Evolutionary conservation across 164 flowering plant genomes (phyloP).

Genomic region (Santalum album): DNA sequence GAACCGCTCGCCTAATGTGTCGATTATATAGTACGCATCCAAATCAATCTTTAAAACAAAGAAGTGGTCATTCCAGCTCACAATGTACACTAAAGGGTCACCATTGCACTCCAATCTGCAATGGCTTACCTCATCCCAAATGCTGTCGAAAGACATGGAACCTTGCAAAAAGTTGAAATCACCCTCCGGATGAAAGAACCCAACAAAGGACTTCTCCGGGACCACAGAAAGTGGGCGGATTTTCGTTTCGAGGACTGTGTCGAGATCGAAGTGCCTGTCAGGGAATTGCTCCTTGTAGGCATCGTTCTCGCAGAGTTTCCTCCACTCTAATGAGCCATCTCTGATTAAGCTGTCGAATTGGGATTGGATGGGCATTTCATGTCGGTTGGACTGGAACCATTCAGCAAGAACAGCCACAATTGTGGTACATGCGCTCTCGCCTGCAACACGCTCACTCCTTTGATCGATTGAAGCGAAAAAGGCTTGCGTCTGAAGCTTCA

Average conservation of each 20-base stretch:
- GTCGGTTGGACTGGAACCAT: constrained; percentile 75
- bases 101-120: no score
- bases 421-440: constrained; percentile 96
- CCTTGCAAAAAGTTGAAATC: constrained; percentile 75
- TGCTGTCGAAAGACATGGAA: constrained; percentile 91
- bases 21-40: constrained; percentile 85
- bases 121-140: constrained; percentile 83
- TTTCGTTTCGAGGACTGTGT: constrained; percentile 85
- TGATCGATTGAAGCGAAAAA: constrained; percentile 97
- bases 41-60: constrained; percentile 81
- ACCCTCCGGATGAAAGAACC: constrained; percentile 86
- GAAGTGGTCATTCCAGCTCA: constrained; percentile 98
- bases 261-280: constrained; percentile 95
- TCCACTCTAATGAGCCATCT: constrained; percentile 94
- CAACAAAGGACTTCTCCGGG: constrained; percentile 70
- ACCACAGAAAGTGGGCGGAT: constrained; percentile 62
- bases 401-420: constrained; percentile 95
- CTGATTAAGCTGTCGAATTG: constrained; percentile 82
- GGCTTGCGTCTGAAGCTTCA: constrained; percentile 73
- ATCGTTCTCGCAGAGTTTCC: constrained; percentile 82
- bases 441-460: constrained; percentile 88
- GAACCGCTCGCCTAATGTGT: constrained; percentile 92
- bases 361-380: constrained; percentile 75
- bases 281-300: constrained; percentile 60
- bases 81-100: constrained; percentile 59